Percentiles rank a stretch among this genome's conserved stretches.
Conservation (phyloP, 768 basidiomycete genomes). For the Lentinula sp. region DNA sequence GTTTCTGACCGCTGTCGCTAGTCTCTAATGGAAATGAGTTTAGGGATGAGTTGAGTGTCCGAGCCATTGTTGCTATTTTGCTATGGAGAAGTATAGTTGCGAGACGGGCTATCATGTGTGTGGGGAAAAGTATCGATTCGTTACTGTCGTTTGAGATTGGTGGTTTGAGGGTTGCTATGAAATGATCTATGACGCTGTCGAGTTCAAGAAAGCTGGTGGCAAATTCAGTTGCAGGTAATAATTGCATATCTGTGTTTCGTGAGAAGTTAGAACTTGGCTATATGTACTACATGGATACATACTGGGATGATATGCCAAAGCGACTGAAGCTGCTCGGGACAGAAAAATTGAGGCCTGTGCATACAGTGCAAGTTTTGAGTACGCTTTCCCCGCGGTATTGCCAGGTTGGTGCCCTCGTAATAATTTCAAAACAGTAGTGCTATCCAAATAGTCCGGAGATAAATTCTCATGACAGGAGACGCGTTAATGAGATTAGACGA, state of each 20-base stretch:
- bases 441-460: background rate
- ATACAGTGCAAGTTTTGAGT: background rate
- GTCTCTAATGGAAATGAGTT: slow-evolving; percentile 13
- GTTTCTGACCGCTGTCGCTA: slow-evolving; percentile 2
- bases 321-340: slow-evolving; percentile 14
- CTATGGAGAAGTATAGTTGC: slow-evolving; percentile 19
- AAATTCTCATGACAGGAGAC: background rate
- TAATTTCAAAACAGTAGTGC: background rate
- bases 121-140: slow-evolving; percentile 1
- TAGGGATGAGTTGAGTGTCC: slow-evolving; percentile 15
- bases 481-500: background rate
- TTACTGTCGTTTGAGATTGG: background rate
- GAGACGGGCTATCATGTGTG: slow-evolving; percentile 2
- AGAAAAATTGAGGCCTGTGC: slow-evolving; percentile 14
- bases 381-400: background rate
- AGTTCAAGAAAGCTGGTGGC: background rate
- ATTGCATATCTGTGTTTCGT: background rate
- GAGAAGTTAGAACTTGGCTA: background rate
- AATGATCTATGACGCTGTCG: background rate
- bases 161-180: background rate
- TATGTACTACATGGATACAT: background rate
- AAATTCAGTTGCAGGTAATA: background rate
- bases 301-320: slow-evolving; percentile 14
- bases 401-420: background rate
- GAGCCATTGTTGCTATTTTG: background rate